Base-by-base conservation (phyloP, 2,329 filamentous ascomycete species). In the Paradendryphiella salina region DNA sequence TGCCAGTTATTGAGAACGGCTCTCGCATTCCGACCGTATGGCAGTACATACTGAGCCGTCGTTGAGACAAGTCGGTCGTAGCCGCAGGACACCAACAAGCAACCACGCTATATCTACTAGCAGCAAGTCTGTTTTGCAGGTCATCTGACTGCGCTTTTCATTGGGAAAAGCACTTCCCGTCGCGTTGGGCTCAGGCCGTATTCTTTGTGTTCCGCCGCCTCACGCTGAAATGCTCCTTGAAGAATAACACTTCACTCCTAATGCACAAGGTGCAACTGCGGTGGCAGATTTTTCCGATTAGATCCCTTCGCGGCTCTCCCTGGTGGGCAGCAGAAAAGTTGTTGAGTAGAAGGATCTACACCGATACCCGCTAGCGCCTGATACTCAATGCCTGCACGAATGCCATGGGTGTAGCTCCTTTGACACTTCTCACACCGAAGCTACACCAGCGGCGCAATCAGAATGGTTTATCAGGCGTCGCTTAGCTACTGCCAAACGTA, bases 391-490 rank as follows among this genome's bases (percentile, higher is more conserved):
- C 42, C 49, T 52, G 49, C 49, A 43, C 38, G 21, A 26, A 39
- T 21, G 37, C 45, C 45, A 39, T 49, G 45, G 40, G 15, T 51
- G 38, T 41, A 33, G 23, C 34, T 46, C 38, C 38, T 46, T 38
- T 29, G 29, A 42, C 21, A 39, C 14, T 46, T 44, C 36, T 38
- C 45, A 44, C 21, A 20, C 50, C 39, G 21, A 43, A 49, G 23
- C 38, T 40, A 48, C 35, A 38, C 31, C 21, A n/a, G 29, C 20
- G 29, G 33, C 18, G 39, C 38, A 52, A 52, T 44, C 38, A 49
- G 26, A 34, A 32, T 11, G 13, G 42, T 47, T 54, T 54, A 54
- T 50, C 48, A 39, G 43, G 34, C 31, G 23, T 51, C 47, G 51
- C 47, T 44, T 51, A 54, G 48, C 20, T 47, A 35, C 38, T 51